A percentile compares a stretch with the other conserved stretches of the same genome.
phyloP scores from a whole-genome alignment of 345 rosid genomes.

The Eucalyptus curtisii region DNA sequence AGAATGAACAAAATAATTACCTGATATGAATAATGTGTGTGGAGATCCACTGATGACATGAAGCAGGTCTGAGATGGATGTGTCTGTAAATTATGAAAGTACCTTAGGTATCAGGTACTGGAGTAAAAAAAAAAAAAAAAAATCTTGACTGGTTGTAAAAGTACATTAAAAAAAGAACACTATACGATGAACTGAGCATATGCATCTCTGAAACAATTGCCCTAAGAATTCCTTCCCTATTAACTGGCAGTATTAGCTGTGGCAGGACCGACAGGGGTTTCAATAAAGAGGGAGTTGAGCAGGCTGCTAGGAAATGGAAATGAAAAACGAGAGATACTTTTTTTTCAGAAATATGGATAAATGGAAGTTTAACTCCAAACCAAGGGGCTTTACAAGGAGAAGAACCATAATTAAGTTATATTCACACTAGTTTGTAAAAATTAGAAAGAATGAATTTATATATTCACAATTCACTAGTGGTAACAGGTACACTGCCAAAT shows the following conservation, averaged over 20 bases:
- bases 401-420: background rate
- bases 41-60: constrained; percentile 99
- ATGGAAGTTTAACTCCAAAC: background rate
- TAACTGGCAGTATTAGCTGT: background rate
- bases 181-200: background rate
- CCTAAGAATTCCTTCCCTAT: background rate
- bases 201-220: background rate
- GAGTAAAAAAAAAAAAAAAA: background rate
- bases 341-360: background rate
- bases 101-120: background rate
- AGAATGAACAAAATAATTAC: constrained; percentile 14
- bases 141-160: background rate
- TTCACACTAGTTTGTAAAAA: background rate
- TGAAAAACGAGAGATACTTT: background rate
- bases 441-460: background rate
- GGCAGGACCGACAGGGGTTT: background rate
- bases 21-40: constrained; percentile 98
- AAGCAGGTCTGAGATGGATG: constrained; percentile 96
- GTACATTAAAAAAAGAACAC: background rate
- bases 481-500: background rate
- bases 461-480: background rate
- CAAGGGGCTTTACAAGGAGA: background rate
- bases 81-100: constrained; percentile 50
- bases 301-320: background rate
- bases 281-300: background rate